Evolutionary conservation across 305 asterid genomes (phyloP), one percentile per base, ranked within the genome.

Genomic region (Plantago lanceolata): DNA sequence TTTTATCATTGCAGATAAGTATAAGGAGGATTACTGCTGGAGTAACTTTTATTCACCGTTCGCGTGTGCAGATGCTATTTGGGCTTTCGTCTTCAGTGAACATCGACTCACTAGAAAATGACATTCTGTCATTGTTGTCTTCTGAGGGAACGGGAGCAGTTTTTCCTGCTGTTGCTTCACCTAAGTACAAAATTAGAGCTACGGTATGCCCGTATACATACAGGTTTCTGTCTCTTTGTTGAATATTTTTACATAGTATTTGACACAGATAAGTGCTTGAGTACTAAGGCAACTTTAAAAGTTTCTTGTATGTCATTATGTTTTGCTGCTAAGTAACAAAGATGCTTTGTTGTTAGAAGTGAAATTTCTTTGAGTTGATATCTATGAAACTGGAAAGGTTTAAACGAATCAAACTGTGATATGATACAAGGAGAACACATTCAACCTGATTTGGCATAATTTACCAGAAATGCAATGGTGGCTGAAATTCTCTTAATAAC

Each of bases 111-210:
- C 81, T 93, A 7, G 88, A 89, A 80, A 74, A 81, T 58, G 97
- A 93, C 72, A 75, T 93, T 37, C 59, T 74, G 58, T 71, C 86
- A 24, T 69, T 83, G 78, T 72, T 93, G 69, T 76, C 87, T 24
- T 79, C 75, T 44, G 90, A 79, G 61, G 78, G 78, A 65, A 76
- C 88, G 2, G 70, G 73, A 59, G 31, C 64, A 64, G 54, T 61
- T 64, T 78, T 69, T 64, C 99, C 86, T 12, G 90, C 95, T n/a
- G 65, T 82, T 72, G 94, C 87, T 59, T 93, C 96, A 45, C 40
- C 89, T 3, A 85, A 87, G 76, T 86, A 79, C 84, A 85, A 83
- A 77, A 64, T 93, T 69, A 85, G 99, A 83, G 86, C 88, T 43
- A 87, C 97, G 52, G 99, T 93, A 79, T 53, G 85, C 62, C 48